Percentiles rank a stretch among this genome's conserved stretches.
Conservation (phyloP, 2,329 filamentous ascomycete genomes). For the Fusarium dlaminii region DNA sequence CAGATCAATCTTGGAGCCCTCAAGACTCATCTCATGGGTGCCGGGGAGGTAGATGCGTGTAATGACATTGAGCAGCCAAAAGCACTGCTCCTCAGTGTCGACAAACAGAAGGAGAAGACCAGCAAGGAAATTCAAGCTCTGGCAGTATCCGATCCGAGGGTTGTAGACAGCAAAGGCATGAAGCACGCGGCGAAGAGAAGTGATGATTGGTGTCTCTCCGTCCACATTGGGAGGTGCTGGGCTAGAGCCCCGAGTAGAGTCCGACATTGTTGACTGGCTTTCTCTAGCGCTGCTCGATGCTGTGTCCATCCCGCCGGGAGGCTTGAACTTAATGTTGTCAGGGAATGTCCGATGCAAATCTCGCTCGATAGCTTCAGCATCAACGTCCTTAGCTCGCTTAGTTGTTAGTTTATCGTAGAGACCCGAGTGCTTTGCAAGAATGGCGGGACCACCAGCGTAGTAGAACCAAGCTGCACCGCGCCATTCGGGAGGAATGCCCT, state of each 20-base stretch:
- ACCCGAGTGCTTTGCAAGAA: slow-evolving; percentile 78
- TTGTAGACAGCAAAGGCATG: slow-evolving; percentile 93
- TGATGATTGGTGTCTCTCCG: slow-evolving; percentile 80
- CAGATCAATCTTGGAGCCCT: slow-evolving; percentile 92
- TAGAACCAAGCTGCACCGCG: slow-evolving; percentile 97
- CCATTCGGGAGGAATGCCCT: slow-evolving; percentile 93
- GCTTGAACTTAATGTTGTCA: slow-evolving; percentile 91
- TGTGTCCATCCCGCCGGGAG: slow-evolving; percentile 53
- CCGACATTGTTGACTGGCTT: slow-evolving; percentile 51
- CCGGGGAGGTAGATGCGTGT: slow-evolving; percentile 88
- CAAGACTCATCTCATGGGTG: slow-evolving; percentile 89
- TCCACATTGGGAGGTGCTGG: slow-evolving; percentile 47
- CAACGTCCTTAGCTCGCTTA: slow-evolving; percentile 72
- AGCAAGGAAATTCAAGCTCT: slow-evolving; percentile 94
- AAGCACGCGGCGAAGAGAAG: slow-evolving; percentile 83
- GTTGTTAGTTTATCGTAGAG: slow-evolving; percentile 78
- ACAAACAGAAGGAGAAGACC: slow-evolving; percentile 90
- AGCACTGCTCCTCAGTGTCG: slow-evolving; percentile 86
- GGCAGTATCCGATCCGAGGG: slow-evolving; percentile 92
- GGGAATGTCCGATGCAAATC: slow-evolving; percentile 95
- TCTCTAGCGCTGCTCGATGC: slow-evolving; percentile 45
- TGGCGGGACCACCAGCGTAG: slow-evolving; percentile 87
- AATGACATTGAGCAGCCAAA: slow-evolving; percentile 93
- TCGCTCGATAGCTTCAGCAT: slow-evolving; percentile 90
- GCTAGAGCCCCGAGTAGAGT: slow-evolving; percentile 48